phyloP scores from a whole-genome alignment of 2,329 filamentous ascomycete genomes.

The Aspergillus sp. region DNA sequence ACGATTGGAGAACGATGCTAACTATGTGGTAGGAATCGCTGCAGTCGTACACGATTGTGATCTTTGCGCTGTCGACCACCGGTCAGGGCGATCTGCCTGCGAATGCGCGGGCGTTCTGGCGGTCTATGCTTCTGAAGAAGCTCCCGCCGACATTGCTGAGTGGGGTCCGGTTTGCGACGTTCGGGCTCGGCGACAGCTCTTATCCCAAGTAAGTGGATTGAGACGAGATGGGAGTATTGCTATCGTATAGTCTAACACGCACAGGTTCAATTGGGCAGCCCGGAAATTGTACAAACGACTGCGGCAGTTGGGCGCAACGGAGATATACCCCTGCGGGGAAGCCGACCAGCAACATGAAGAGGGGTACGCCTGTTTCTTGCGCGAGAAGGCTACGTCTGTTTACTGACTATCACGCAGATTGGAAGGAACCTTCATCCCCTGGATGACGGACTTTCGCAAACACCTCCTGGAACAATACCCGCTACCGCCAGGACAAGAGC shows the following conservation, averaged over 20 bases:
- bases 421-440: conserved; percentile 77
- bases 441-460: conserved; percentile 66
- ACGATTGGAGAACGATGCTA: background rate
- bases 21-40: conserved; percentile 27
- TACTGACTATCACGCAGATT: conserved; percentile 52
- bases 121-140: conserved; percentile 72
- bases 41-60: conserved; percentile 35
- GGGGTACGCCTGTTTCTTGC: conserved; percentile 58
- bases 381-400: background rate
- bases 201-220: conserved; percentile 70
- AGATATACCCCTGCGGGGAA: conserved; percentile 76
- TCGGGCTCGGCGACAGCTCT: conserved; percentile 91
- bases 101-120: conserved; percentile 83
- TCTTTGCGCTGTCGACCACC: conserved; percentile 87
- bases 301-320: conserved; percentile 74
- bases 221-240: background rate
- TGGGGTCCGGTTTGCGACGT: conserved; percentile 72
- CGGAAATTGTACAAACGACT: conserved; percentile 84
- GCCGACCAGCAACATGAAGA: conserved; percentile 92
- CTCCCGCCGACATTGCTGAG: conserved; percentile 68
- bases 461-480: conserved; percentile 67
- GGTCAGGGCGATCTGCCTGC: conserved; percentile 90
- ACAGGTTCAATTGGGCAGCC: conserved; percentile 86
- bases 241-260: conserved; percentile 1
- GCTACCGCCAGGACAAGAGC: conserved; percentile 61